Conservation (phyloP, 441 rosid genomes). For the Theobroma grandiflorum region DNA sequence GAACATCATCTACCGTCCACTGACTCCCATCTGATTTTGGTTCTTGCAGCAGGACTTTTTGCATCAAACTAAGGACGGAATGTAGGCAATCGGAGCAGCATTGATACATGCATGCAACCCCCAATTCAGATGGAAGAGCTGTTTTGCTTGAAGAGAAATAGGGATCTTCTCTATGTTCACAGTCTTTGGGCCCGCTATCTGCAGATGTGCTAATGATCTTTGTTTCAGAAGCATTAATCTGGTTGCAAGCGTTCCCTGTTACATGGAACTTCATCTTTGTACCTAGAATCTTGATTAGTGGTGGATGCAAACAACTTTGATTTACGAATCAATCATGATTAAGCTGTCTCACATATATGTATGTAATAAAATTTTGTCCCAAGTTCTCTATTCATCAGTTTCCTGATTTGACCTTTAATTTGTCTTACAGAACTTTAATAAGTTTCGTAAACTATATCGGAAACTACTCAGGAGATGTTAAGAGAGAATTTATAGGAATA, state of each 20-base stretch:
- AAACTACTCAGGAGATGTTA: no score
- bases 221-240: constrained; percentile 31
- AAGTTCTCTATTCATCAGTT: background rate
- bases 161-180: constrained; percentile 31
- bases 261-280: constrained; percentile 16
- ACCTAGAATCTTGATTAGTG: constrained; percentile 2
- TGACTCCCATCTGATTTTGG: constrained; percentile 47
- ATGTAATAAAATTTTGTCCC: background rate
- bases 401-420: background rate
- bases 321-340: background rate
- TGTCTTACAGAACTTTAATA: background rate
- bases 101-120: constrained; percentile 59
- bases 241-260: constrained; percentile 30
- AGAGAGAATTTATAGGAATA: no score
- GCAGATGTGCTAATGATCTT: constrained; percentile 28
- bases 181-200: constrained; percentile 30
- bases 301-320: constrained; percentile 5
- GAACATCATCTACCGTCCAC: constrained; percentile 68
- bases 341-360: background rate
- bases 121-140: constrained; percentile 42
- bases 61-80: constrained; percentile 59
- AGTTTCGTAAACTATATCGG: no score
- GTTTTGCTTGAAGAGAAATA: constrained; percentile 35
- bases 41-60: constrained; percentile 52
- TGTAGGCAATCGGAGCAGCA: constrained; percentile 74